Base-by-base conservation (phyloP, 306 rosid species). In the Senna tora region DNA sequence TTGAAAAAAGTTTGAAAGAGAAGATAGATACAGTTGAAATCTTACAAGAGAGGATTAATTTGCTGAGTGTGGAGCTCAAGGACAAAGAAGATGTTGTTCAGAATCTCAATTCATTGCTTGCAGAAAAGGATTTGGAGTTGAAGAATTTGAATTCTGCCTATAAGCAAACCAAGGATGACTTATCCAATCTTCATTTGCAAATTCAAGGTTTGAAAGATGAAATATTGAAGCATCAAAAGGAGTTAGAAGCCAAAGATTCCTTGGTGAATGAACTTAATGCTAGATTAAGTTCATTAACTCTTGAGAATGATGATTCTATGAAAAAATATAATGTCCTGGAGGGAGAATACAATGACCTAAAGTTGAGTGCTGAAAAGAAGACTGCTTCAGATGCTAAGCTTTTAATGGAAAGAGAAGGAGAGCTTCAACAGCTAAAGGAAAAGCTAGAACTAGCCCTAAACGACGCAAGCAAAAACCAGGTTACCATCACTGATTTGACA, bases 91-190 rank as follows among this genome's bases (percentile, higher is more conserved):
- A 6, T 36, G 52, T 49, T 71, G 75, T 83, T 72, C 87, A 56
- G 76, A 86, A 74, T 72, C 96, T 89, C 45, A 80, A 71, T 74
- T 80, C 90, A 65, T 82, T 84, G 51, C 87, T 94, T 65, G 81
- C 90, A 66, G 89, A 79, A 61, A 94, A 81, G 82, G 97, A 89
- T 67, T 57, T 79, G 63, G 89, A 86, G 76, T 80, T 91, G 84
- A 69, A 67, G 85, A 84, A 73, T 75, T 94, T 38, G 87, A 71
- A 71, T 47, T 58, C 83, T 58, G 59, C 80, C 46, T 75, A 81
- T 74, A 71, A 81, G 68, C 80, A 85, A 78, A 72, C 84, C 32
- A 86, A 75, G 72, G 87, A 85, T 43, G 90, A 88, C 28, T 76
- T 88, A 30, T 79, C 69, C 65, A 73, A 67, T 79, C 81, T 78